These are phyloP conservation scores for Populus hybrid DNA, from an alignment of 441 rosid species.

Conservation along the genomic window DNA sequence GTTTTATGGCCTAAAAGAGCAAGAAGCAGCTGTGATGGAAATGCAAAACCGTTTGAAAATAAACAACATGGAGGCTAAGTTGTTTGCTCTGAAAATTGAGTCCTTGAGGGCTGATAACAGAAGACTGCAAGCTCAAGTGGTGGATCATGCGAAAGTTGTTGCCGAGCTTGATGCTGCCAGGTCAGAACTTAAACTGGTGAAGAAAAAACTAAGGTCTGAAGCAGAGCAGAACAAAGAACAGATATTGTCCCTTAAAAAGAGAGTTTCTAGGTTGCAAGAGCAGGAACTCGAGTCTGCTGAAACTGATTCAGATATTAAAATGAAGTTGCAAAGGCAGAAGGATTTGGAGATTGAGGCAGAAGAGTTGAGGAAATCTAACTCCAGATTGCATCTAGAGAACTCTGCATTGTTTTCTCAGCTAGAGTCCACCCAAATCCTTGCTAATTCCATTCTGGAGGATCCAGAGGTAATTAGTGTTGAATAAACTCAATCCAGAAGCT, in stretches of 20 bases:
- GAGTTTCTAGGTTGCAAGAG: slow-evolving; percentile 61
- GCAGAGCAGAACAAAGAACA: slow-evolving; percentile 70
- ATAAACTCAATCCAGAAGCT: no score
- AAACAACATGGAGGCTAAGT: slow-evolving; percentile 68
- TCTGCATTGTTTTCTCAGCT: slow-evolving; percentile 52
- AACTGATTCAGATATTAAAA: slow-evolving; percentile 31
- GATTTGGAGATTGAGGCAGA: slow-evolving; percentile 62
- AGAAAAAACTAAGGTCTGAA: slow-evolving; percentile 61
- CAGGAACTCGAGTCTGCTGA: slow-evolving; percentile 41
- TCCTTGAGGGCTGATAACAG: slow-evolving; percentile 63
- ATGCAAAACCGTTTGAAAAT: slow-evolving; percentile 73
- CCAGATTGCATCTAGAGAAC: slow-evolving; percentile 59
- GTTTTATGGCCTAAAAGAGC: slow-evolving; percentile 87
- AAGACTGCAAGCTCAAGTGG: slow-evolving; percentile 55
- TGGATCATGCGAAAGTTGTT: slow-evolving; percentile 44
- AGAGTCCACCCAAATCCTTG: slow-evolving; percentile 58
- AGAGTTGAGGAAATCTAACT: slow-evolving; percentile 56
- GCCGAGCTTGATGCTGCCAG: slow-evolving; percentile 61
- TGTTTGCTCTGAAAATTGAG: slow-evolving; percentile 62
- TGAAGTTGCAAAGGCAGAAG: slow-evolving; percentile 48
- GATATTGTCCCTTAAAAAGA: slow-evolving; percentile 55
- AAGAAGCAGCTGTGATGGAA: slow-evolving; percentile 64
- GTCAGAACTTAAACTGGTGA: slow-evolving; percentile 51
- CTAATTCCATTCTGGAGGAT: slow-evolving; percentile 54
- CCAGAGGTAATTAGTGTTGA: slow-evolving; percentile 43